Base-by-base conservation (phyloP, 768 basidiomycete species). In the Kwoniella shandongensis region DNA sequence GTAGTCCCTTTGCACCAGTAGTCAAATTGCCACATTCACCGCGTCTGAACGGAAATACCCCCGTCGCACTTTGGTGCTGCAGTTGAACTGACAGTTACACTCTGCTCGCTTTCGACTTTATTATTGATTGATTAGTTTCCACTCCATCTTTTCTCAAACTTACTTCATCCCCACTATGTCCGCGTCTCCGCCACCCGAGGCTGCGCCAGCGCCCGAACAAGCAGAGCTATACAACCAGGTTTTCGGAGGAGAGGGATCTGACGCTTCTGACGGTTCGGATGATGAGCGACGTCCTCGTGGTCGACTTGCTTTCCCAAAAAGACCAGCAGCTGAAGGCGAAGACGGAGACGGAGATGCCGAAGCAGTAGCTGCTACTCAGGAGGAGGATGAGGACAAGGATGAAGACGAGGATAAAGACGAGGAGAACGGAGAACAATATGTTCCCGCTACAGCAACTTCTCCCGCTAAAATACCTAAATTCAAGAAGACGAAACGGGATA, bases 201-300 rank as follows among this genome's bases (percentile, higher is more conserved):
- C 41, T 39, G 55, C 61, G 2, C 27, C 46, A n/a, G 55, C 29
- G 11, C 55, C 54, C 15, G 59, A 42, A 12, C 61, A 60, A 50
- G 41, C 51, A 7, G 57, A 50, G 2, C 49, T 66, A 11, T 53
- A 62, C 45, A 57, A 61, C 30, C 40, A 62, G 11, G 57, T 66
- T 20, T 69, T 72, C 18, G 67, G 55, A 27, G 89, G 88, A 59
- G 87, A 87, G 42, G 63, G 50, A 13, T 56, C 54, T 36, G 86
- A 85, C 17, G 88, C 88, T 67, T 89, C 89, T 2, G 91, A 93
- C 61, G 83, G 90, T 8, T 90, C 88, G 0, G 84, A 84, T 8
- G 85, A 85, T 56, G 87, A 87, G 20, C 10, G 25, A 32, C 47
- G 47, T 6, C 51, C 70, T 60, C 36, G 39, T 36, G 36, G 52